Conservation (phyloP, 2,329 filamentous ascomycete genomes). For the Dryadomyces quercus-mongolicae region DNA sequence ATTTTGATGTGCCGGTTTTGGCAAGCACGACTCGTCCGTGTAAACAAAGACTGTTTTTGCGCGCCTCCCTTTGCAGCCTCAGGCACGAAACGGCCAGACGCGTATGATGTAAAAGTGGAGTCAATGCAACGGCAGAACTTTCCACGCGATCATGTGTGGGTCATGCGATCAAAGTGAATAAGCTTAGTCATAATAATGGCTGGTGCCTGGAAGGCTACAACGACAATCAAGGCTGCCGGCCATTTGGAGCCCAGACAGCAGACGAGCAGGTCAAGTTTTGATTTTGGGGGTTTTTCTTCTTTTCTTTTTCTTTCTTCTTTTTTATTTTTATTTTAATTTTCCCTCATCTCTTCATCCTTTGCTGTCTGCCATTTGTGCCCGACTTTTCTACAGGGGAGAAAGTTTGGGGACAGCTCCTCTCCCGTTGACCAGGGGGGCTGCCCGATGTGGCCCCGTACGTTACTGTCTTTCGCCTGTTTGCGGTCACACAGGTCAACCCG, state of each 20-base stretch:
- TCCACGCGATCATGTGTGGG: not conserved
- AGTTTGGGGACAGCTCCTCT: not conserved
- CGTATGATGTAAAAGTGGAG: not conserved
- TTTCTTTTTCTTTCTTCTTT: not conserved
- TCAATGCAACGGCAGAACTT: not conserved
- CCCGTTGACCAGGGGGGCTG: not conserved
- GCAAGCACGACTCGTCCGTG: constrained; percentile 7
- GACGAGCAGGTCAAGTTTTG: too few relatives aligned
- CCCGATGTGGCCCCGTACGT: not conserved
- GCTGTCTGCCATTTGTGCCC: too few relatives aligned
- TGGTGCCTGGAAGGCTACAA: too few relatives aligned
- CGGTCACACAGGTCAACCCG: not conserved
- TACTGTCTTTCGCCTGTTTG: not conserved
- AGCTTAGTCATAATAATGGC: too few relatives aligned
- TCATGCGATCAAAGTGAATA: not conserved
- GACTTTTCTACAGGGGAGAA: not conserved
- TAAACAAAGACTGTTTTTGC: constrained; percentile 7
- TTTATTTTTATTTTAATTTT: not conserved
- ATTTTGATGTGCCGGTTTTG: constrained; percentile 5
- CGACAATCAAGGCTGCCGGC: too few relatives aligned
- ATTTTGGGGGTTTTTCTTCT: too few relatives aligned
- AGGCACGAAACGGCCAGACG: not conserved
- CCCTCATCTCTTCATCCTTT: too few relatives aligned
- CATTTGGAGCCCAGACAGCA: too few relatives aligned
- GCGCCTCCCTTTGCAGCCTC: not conserved